Evolutionary conservation across 169 alveolate species (phyloP).

Genomic region (Plasmodium inui): DNA sequence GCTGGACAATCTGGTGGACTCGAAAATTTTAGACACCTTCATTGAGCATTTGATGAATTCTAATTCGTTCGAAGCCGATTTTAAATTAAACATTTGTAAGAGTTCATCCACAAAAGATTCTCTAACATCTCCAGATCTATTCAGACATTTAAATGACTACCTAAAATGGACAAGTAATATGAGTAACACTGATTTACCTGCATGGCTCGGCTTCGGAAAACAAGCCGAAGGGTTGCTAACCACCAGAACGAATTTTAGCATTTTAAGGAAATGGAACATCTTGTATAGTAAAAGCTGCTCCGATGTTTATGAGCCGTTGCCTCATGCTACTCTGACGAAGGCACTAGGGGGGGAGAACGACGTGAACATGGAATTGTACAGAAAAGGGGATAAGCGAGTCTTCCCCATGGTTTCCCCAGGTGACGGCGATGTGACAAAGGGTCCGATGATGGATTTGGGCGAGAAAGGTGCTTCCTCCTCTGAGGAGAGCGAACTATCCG

Average conservation of each 20-base stretch:
- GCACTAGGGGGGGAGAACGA: slow-evolving; percentile 17
- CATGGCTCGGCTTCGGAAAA: slow-evolving; percentile 75
- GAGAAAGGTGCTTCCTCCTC: not conserved
- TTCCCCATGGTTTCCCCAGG: not conserved
- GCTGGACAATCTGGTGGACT: slow-evolving; percentile 96
- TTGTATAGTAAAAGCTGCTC: slow-evolving; percentile 63
- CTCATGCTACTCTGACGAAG: slow-evolving; percentile 35
- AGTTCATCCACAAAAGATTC: slow-evolving; percentile 74
- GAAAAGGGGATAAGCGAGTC: not conserved
- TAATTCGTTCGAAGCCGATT: slow-evolving; percentile 88
- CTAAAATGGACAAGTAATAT: slow-evolving; percentile 67
- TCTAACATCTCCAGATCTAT: slow-evolving; percentile 72
- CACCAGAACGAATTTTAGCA: slow-evolving; percentile 62
- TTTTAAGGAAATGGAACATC: slow-evolving; percentile 61
- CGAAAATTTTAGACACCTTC: slow-evolving; percentile 91
- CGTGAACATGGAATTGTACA: not conserved
- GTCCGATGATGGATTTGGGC: not conserved
- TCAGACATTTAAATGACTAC: slow-evolving; percentile 61
- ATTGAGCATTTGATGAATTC: slow-evolving; percentile 91
- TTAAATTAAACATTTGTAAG: slow-evolving; percentile 76
- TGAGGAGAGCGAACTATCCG: slow-evolving; percentile 22
- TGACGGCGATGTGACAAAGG: not conserved
- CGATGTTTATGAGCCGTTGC: slow-evolving; percentile 67
- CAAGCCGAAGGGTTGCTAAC: slow-evolving; percentile 76
- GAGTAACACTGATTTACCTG: slow-evolving; percentile 75